These are phyloP conservation scores for Colletotrichum simmondsii DNA, from an alignment of 2,329 filamentous ascomycete genomes.

Conservation along the genomic window DNA sequence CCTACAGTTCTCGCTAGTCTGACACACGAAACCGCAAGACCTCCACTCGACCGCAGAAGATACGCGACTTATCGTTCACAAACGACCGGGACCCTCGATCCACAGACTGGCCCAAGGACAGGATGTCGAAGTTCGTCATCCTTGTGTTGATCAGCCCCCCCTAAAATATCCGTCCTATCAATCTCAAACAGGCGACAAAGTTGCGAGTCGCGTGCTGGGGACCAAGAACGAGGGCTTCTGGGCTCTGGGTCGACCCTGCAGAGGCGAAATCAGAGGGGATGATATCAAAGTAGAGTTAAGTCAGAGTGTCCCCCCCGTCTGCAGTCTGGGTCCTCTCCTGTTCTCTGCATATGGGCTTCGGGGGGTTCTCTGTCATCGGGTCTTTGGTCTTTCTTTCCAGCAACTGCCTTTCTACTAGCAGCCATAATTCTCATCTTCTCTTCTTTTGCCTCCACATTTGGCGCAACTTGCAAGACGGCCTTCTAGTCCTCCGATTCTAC, in stretches of 20 bases:
- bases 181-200: conserved; percentile 59
- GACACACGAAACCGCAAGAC: conserved; percentile 36
- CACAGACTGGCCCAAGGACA: conserved; percentile 30
- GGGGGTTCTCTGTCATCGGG: conserved; percentile 15
- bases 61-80: conserved; percentile 30
- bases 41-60: conserved; percentile 31
- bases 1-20: conserved; percentile 36
- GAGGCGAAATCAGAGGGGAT: conserved; percentile 27
- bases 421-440: neutral
- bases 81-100: conserved; percentile 38
- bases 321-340: conserved; percentile 13
- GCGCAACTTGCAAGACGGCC: neutral
- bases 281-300: conserved; percentile 34
- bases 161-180: conserved; percentile 59
- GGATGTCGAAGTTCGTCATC: conserved; percentile 36
- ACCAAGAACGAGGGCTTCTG: conserved; percentile 16
- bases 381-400: conserved; percentile 20
- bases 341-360: conserved; percentile 19
- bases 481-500: conserved; percentile 1
- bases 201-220: conserved; percentile 36
- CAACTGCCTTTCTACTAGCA: neutral
- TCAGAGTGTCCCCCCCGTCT: conserved; percentile 13
- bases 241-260: conserved; percentile 19
- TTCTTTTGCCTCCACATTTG: neutral
- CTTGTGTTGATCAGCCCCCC: conserved; percentile 56